Conservation (phyloP, 1,284 basidiomycete genomes). For the Volvariella volvacea region DNA sequence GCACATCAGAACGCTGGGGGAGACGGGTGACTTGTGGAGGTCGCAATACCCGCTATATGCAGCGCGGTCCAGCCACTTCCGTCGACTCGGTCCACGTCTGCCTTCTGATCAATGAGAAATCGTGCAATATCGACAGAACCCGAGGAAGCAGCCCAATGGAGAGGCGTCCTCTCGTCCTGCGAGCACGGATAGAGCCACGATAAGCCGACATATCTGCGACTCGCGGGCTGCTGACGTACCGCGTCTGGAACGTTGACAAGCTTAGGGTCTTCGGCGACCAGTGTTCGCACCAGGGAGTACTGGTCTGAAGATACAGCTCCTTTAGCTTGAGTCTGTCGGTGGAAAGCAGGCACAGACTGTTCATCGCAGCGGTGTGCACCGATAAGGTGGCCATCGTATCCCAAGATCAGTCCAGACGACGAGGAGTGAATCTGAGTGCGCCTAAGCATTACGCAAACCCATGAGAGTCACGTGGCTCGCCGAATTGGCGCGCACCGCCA, state of each 20-base stretch:
- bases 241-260: conserved; percentile 64
- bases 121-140: conserved; percentile 65
- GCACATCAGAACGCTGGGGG: conserved; percentile 8
- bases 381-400: conserved; percentile 30
- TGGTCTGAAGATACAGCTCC: conserved; percentile 55
- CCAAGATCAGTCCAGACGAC: conserved; percentile 15
- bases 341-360: conserved; percentile 34
- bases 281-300: conserved; percentile 62
- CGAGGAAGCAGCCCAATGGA: conserved; percentile 86
- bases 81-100: conserved; percentile 70
- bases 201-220: conserved; percentile 1
- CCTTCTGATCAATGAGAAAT: conserved; percentile 67
- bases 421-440: conserved; percentile 16
- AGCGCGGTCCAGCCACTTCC: conserved; percentile 80
- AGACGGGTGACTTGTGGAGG: conserved; percentile 4
- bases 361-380: conserved; percentile 62
- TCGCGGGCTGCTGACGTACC: conserved; percentile 33
- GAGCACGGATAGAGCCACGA: conserved; percentile 7
- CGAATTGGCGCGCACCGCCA: no score
- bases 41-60: conserved; percentile 72
- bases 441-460: no score
- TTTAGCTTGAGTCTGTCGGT: conserved; percentile 5
- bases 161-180: conserved; percentile 82
- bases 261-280: conserved; percentile 63
- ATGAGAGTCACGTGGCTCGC: no score